A percentile compares a stretch with the other conserved stretches of the same genome.
These are phyloP conservation scores for Phytophthora boehmeriae DNA, from an alignment of 352 stramenopile species.

Conservation along the genomic window DNA sequence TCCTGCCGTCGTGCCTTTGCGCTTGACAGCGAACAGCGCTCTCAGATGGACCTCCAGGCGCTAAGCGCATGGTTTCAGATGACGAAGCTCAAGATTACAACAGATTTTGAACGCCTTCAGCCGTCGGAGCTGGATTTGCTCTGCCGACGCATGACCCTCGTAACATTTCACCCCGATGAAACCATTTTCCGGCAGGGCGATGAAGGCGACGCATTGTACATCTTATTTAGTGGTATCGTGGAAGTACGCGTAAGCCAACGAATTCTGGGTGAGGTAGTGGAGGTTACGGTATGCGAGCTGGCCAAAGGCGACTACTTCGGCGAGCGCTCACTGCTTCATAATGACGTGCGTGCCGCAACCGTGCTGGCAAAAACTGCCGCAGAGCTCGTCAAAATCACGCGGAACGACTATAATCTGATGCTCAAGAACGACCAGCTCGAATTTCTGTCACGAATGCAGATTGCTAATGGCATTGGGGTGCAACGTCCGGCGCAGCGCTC, in stretches of 20 bases:
- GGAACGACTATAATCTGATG: conserved; percentile 77
- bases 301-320: conserved; percentile 77
- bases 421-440: conserved; percentile 74
- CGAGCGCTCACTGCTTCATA: conserved; percentile 65
- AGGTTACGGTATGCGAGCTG: conserved; percentile 72
- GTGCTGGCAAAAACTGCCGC: conserved; percentile 56
- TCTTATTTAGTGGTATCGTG: conserved; percentile 67
- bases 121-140: conserved; percentile 64
- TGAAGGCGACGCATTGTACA: conserved; percentile 75
- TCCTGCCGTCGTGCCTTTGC: conserved; percentile 66
- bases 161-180: conserved; percentile 55
- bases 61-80: conserved; percentile 79
- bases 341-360: conserved; percentile 65
- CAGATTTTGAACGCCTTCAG: conserved; percentile 67
- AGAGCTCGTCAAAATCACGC: conserved; percentile 71
- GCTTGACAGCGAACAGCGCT: conserved; percentile 56
- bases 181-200: conserved; percentile 74
- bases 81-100: conserved; percentile 79
- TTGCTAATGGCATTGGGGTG: conserved; percentile 41
- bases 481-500: conserved; percentile 29
- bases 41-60: conserved; percentile 60
- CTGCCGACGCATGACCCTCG: conserved; percentile 61
- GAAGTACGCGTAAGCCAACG: conserved; percentile 68
- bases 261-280: conserved; percentile 62
- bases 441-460: conserved; percentile 70